Conservation (phyloP, 2,329 filamentous ascomycete genomes). For the Tolypocladium nubicola region DNA sequence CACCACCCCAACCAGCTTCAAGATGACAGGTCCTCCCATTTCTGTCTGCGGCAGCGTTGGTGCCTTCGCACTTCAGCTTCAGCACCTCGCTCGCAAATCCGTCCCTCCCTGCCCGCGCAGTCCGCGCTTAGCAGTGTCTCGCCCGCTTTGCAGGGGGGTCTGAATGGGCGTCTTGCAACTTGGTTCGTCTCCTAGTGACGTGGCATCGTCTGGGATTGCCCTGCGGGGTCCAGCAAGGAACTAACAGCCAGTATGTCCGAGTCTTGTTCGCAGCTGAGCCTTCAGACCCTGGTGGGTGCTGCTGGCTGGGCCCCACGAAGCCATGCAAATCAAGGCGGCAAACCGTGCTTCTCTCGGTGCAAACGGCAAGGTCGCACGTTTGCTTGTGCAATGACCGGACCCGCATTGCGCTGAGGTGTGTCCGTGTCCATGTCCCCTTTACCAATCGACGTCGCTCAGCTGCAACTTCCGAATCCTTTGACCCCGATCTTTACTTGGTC, state of each 20-base stretch:
- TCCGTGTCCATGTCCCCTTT: constrained; percentile 20
- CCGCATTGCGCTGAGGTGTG: background rate
- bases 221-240: background rate
- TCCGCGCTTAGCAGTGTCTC: background rate
- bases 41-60: background rate
- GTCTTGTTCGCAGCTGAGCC: background rate
- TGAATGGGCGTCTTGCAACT: background rate
- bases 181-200: background rate
- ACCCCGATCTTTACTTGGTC: constrained; percentile 51
- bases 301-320: no score
- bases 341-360: background rate
- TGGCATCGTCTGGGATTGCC: background rate
- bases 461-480: constrained; percentile 86
- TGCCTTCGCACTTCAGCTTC: background rate
- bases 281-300: background rate
- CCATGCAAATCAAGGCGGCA: background rate
- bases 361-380: background rate
- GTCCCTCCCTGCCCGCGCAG: background rate
- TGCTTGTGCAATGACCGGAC: background rate
- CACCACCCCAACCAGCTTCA: background rate
- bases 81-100: background rate
- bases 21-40: background rate
- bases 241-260: no score
- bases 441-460: constrained; percentile 97
- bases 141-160: background rate